phyloP scores from a whole-genome alignment of 208 protist genomes.

The Acanthamoeba healyi region DNA sequence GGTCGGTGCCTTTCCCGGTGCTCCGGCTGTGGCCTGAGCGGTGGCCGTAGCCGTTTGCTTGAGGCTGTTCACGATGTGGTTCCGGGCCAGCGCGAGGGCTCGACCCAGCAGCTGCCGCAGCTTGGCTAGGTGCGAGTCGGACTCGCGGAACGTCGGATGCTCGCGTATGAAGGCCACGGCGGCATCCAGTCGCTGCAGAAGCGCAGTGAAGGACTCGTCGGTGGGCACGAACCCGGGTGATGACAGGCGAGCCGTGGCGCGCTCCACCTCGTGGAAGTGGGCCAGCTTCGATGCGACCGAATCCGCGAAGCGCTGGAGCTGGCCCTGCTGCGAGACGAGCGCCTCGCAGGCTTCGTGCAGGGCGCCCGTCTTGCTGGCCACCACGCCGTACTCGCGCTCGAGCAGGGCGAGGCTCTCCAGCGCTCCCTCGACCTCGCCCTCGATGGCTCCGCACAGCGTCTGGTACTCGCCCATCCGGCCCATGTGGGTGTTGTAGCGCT shows the following conservation, averaged over 20 bases:
- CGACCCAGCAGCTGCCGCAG: conserved; percentile 16
- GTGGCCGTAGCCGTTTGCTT: conserved; percentile 26
- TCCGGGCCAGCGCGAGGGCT: conserved; percentile 17
- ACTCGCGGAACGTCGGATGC: conserved; percentile 69
- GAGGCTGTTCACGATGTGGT: conserved; percentile 72
- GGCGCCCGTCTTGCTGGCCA: conserved; percentile 5
- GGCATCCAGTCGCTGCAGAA: conserved; percentile 72
- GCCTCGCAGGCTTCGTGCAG: conserved; percentile 31
- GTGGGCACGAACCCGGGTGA: conserved; percentile 45
- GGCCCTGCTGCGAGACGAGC: conserved; percentile 8
- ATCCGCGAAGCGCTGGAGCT: conserved; percentile 77
- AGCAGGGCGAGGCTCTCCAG: background rate
- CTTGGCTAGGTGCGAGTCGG: conserved; percentile 48
- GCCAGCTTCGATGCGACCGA: conserved; percentile 76
- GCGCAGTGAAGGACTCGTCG: conserved; percentile 70
- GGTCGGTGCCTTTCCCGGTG: background rate
- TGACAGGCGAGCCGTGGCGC: conserved; percentile 69
- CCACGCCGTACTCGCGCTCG: background rate
- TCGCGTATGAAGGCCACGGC: conserved; percentile 73
- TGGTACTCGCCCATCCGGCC: background rate
- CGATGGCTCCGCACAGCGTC: background rate
- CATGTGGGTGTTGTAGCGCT: background rate
- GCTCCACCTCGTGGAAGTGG: conserved; percentile 78
- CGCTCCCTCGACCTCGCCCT: background rate
- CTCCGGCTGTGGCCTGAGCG: background rate